Conservation (phyloP, 495 filamentous ascomycete species). For the Podospora bellae-mahoneyi region DNA sequence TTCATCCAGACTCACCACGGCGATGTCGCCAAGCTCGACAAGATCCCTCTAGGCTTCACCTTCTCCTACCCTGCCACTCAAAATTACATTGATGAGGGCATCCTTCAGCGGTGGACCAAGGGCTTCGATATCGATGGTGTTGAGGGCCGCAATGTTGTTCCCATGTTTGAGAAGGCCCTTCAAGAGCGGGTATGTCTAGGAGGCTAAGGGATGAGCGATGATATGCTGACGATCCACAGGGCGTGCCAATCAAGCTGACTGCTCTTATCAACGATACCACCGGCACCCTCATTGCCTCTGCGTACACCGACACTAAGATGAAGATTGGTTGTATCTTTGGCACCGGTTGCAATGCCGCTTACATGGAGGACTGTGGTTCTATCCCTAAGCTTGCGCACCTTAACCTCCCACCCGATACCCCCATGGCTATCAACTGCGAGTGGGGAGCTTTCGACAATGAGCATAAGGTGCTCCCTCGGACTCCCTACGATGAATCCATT, state of each 20-base stretch:
- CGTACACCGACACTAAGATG: slow-evolving; percentile 88
- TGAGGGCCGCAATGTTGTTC: slow-evolving; percentile 91
- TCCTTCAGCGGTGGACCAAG: slow-evolving; percentile 98
- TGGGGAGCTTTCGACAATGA: slow-evolving; percentile 99
- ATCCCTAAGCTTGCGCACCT: slow-evolving; percentile 92
- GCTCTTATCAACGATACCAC: slow-evolving; percentile 98
- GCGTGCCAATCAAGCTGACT: slow-evolving; percentile 86
- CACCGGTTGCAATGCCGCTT: slow-evolving; percentile 96
- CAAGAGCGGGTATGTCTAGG: slow-evolving; percentile 61
- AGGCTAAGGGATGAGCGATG: background rate
- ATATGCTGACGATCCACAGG: slow-evolving; percentile 41
- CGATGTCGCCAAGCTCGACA: slow-evolving; percentile 56
- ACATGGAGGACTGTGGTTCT: slow-evolving; percentile 90
- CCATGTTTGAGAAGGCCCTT: slow-evolving; percentile 82
- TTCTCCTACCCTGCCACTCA: slow-evolving; percentile 98
- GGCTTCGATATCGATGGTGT: slow-evolving; percentile 97
- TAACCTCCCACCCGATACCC: slow-evolving; percentile 83
- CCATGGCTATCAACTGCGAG: slow-evolving; percentile 98
- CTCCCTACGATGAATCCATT: slow-evolving; percentile 77
- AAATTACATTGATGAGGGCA: slow-evolving; percentile 92
- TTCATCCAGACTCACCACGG: slow-evolving; percentile 91
- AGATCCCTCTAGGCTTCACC: slow-evolving; percentile 89
- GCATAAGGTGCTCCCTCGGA: slow-evolving; percentile 84
- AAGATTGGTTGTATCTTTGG: slow-evolving; percentile 98
- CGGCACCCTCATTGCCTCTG: slow-evolving; percentile 96